Evolutionary conservation across 495 filamentous ascomycete genomes (phyloP).

Genomic region (Neurospora sp.): DNA sequence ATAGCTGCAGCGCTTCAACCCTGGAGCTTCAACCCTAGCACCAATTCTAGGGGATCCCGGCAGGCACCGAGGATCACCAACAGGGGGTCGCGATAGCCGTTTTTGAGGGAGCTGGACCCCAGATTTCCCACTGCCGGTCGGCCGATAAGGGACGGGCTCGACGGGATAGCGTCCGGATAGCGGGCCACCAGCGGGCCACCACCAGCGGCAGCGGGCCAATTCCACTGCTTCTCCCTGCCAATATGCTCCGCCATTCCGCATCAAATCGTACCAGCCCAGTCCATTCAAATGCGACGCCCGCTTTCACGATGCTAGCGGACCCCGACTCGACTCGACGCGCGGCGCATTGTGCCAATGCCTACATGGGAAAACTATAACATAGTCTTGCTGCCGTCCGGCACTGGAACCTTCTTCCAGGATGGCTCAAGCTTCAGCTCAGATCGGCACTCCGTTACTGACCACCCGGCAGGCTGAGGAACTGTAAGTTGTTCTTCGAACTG

Average conservation of each 20-base stretch:
- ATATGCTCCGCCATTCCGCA: not conserved
- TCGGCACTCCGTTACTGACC: slow-evolving; percentile 36
- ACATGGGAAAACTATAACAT: not conserved
- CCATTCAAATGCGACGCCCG: not conserved
- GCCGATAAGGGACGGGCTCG: not conserved
- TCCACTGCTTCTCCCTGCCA: not conserved
- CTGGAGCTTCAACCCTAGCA: too few species aligned
- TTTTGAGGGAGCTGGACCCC: not conserved
- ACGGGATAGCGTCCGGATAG: not conserved
- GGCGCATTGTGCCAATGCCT: not conserved
- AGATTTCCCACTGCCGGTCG: not conserved
- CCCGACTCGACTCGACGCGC: not conserved
- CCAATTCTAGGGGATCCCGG: not conserved
- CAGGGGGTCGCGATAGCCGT: not conserved
- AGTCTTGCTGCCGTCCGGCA: not conserved
- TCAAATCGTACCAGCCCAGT: not conserved
- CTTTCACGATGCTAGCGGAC: not conserved
- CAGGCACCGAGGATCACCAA: not conserved
- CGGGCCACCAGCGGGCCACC: not conserved
- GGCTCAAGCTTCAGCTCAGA: not conserved
- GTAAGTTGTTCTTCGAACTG: slow-evolving; percentile 39
- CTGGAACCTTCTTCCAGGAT: not conserved
- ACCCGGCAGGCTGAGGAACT: slow-evolving; percentile 73
- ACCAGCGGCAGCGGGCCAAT: not conserved
- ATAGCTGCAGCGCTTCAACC: not conserved